phyloP scores from a whole-genome alignment of 2,329 filamentous ascomycete species.

The Colletotrichum neosansevieriae region DNA sequence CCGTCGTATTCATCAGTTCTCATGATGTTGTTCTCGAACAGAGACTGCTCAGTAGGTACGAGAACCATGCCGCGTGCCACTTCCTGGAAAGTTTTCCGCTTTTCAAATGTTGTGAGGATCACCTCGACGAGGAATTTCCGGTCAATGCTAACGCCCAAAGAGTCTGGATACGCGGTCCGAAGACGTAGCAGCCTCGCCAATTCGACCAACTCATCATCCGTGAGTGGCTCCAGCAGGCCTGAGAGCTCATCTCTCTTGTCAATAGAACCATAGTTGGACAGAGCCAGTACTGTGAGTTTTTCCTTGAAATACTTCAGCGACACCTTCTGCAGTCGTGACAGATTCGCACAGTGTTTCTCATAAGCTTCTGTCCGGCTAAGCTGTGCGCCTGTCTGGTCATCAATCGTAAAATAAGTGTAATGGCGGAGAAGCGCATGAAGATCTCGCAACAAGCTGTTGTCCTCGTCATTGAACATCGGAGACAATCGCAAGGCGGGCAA shows the following conservation, averaged over 20 bases:
- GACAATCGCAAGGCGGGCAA: slow-evolving; percentile 83
- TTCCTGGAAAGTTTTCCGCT: slow-evolving; percentile 86
- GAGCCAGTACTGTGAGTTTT: slow-evolving; percentile 88
- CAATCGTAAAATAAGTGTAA: slow-evolving; percentile 89
- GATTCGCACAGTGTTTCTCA: slow-evolving; percentile 79
- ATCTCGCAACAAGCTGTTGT: slow-evolving; percentile 83
- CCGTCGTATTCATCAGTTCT: slow-evolving; percentile 91
- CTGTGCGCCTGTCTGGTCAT: slow-evolving; percentile 89
- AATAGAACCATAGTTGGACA: slow-evolving; percentile 93
- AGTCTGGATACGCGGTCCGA: slow-evolving; percentile 83
- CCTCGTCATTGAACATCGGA: slow-evolving; percentile 79
- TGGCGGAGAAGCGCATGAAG: slow-evolving; percentile 84
- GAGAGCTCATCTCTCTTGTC: slow-evolving; percentile 84
- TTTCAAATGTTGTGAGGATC: slow-evolving; percentile 80
- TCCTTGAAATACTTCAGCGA: slow-evolving; percentile 86
- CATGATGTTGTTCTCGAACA: slow-evolving; percentile 84
- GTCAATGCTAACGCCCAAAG: slow-evolving; percentile 72
- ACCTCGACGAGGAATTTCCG: slow-evolving; percentile 77
- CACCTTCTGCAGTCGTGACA: slow-evolving; percentile 84
- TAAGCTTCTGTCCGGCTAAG: slow-evolving; percentile 79
- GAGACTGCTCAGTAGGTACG: slow-evolving; percentile 83
- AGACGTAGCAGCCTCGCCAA: slow-evolving; percentile 81
- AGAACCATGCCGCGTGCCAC: slow-evolving; percentile 76
- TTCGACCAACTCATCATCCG: slow-evolving; percentile 78
- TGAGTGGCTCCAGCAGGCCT: slow-evolving; percentile 77